Base-by-base conservation (phyloP, 2,329 filamentous ascomycete species). In the Aureobasidium leucospermi region DNA sequence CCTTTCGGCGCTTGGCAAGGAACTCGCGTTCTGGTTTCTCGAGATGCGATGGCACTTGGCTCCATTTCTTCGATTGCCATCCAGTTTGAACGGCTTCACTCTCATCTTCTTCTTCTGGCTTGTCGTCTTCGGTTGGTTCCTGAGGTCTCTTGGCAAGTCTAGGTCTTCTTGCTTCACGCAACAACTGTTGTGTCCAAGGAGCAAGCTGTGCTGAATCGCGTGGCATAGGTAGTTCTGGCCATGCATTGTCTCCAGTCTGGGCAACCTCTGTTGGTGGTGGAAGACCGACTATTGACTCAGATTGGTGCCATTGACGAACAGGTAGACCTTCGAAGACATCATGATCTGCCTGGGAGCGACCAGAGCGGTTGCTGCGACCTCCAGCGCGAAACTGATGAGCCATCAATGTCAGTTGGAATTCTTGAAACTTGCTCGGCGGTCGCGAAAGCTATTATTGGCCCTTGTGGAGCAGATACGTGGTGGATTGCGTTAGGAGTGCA, bases 141-240 rank as follows among this genome's bases (percentile, higher is more conserved):
- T 81, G 79, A 34, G 85, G 85, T 15, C 87, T 83, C 71, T 95
- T 92, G 67, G 88, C 90, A 11, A 90, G 78, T 58, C 82, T 81
- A 6, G 89, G 89, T 19, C 89, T 89, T 61, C 92, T 84, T 49
- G 90, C 90, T 39, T 89, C 88, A 60, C 89, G 86, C 13, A 96
- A 79, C 5, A 96, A 80, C 64, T 92, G 89, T 68, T 94, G 89
- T 57, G 87, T 93, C 70, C 91, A 88, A 1, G 86, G 82, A 0
- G 89, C 83, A 9, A 96, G 78, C 34, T 96, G 79, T 60, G 88
- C 82, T 32, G 85, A 89, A 70, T 96, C 93, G 67, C 89, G 88
- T 41, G 93, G 93, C 89, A 96, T 93, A 46, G 89, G 86, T 16
- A 90, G 81, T 69, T 96, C 92, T 49, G 85, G 86, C 83, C 88